These are phyloP conservation scores for Dendrobium officinale DNA, from an alignment of 106 monocot genomes.

Conservation along the genomic window DNA sequence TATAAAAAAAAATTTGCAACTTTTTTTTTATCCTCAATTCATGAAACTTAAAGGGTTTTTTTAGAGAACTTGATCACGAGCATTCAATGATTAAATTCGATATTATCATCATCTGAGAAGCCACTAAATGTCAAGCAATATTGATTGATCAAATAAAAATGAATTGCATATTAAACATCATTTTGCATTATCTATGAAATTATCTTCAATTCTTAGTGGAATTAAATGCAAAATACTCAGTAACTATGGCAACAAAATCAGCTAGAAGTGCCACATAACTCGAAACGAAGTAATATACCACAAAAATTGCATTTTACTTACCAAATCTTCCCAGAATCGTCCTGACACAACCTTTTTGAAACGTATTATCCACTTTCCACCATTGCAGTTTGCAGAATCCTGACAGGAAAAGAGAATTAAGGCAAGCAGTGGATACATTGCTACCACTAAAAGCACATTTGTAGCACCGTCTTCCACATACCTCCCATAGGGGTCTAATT, in stretches of 20 bases:
- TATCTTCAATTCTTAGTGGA: not conserved
- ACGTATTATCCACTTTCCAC: slow-evolving; percentile 85
- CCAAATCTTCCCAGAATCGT: slow-evolving; percentile 97
- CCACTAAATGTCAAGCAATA: not conserved
- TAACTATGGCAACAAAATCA: not conserved
- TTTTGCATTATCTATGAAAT: not conserved
- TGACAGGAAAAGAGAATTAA: not conserved
- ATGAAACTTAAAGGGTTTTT: not conserved
- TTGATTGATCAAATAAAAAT: not conserved
- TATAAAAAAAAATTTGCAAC: not conserved
- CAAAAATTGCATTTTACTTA: slow-evolving; percentile 19
- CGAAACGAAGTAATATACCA: not conserved
- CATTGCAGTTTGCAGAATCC: slow-evolving; percentile 27
- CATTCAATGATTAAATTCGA: not conserved
- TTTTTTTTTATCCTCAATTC: not conserved
- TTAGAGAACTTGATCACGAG: not conserved
- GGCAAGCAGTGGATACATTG: not conserved
- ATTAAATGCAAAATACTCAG: not conserved
- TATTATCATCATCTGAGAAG: not conserved
- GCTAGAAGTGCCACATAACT: not conserved
- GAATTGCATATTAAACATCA: not conserved
- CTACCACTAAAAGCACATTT: not conserved
- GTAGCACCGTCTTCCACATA: slow-evolving; percentile 13
- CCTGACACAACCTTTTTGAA: slow-evolving; percentile 92
- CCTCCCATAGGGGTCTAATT: slow-evolving; percentile 96